phyloP scores from a whole-genome alignment of 768 basidiomycete genomes.

The Omphalotus guepiniiformis region DNA sequence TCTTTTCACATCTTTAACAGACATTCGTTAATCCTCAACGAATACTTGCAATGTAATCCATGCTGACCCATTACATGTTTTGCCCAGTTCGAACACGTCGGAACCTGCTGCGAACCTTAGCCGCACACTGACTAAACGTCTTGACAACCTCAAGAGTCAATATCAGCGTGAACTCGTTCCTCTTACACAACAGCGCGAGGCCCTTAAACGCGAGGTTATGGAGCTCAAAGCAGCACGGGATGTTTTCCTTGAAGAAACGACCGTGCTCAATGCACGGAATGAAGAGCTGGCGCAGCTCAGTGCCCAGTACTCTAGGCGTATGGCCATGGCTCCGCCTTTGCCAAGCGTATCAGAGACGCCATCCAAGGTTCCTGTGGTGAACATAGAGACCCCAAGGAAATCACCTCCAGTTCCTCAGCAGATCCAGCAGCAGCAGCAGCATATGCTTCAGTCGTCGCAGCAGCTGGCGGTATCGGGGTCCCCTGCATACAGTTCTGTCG shows the following conservation, averaged over 20 bases:
- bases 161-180: conserved; percentile 86
- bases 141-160: conserved; percentile 83
- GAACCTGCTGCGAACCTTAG: conserved; percentile 45
- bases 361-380: conserved; percentile 15
- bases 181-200: conserved; percentile 78
- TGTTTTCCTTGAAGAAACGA: conserved; percentile 86
- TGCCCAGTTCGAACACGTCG: conserved; percentile 15
- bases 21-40: no score
- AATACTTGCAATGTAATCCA: no score
- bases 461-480: conserved; percentile 7
- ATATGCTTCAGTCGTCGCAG: conserved; percentile 19
- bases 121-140: conserved; percentile 75
- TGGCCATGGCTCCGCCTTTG: conserved; percentile 44
- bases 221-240: conserved; percentile 87
- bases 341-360: conserved; percentile 22
- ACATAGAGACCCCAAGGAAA: conserved; percentile 10
- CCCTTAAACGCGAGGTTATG: conserved; percentile 70
- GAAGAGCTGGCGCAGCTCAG: conserved; percentile 89
- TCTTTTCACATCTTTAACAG: no score
- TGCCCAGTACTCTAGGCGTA: conserved; percentile 73
- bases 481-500: conserved; percentile 27
- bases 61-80: no score
- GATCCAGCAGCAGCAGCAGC: conserved; percentile 11
- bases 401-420: conserved; percentile 18
- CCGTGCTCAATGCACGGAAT: conserved; percentile 85